Evolutionary conservation across 345 rosid species (phyloP).

Genomic region (Hibiscus mutabilis): DNA sequence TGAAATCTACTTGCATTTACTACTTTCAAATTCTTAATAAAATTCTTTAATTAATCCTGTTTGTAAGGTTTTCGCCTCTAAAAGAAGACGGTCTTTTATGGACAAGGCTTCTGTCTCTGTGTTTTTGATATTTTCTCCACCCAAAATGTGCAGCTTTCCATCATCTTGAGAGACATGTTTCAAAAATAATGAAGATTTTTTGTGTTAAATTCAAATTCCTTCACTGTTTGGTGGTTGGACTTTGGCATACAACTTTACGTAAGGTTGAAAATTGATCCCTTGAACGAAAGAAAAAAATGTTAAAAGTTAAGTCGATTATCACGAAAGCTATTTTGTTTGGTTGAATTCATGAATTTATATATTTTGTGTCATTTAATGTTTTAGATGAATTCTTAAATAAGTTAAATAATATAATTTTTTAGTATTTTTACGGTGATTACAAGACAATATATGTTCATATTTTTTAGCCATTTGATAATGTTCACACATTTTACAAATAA

Average conservation of each 20-base stretch:
- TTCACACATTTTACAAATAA: too few relatives aligned
- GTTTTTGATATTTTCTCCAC: neutral
- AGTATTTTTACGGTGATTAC: too few relatives aligned
- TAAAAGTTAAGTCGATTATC: conserved; percentile 31
- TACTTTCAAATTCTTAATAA: neutral
- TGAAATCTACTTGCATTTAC: neutral
- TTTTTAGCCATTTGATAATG: too few relatives aligned
- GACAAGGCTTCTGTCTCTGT: neutral
- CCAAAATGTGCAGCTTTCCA: conserved; percentile 11
- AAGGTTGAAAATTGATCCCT: conserved; percentile 21
- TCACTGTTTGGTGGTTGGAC: neutral
- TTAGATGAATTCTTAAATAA: too few relatives aligned
- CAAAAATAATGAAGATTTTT: neutral
- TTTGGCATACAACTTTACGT: conserved; percentile 11
- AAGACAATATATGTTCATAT: too few relatives aligned
- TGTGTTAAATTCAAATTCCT: conserved; percentile 20
- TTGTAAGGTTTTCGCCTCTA: neutral
- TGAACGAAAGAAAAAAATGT: conserved; percentile 15
- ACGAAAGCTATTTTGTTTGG: conserved; percentile 22
- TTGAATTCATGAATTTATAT: neutral
- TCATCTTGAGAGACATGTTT: neutral
- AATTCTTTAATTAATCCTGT: neutral
- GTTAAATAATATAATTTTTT: too few relatives aligned
- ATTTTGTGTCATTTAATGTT: too few relatives aligned
- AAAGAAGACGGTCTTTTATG: conserved; percentile 33